phyloP scores from a whole-genome alignment of 228 moss, liverwort and hornwort species.

The Sphagnum magellanicum region DNA sequence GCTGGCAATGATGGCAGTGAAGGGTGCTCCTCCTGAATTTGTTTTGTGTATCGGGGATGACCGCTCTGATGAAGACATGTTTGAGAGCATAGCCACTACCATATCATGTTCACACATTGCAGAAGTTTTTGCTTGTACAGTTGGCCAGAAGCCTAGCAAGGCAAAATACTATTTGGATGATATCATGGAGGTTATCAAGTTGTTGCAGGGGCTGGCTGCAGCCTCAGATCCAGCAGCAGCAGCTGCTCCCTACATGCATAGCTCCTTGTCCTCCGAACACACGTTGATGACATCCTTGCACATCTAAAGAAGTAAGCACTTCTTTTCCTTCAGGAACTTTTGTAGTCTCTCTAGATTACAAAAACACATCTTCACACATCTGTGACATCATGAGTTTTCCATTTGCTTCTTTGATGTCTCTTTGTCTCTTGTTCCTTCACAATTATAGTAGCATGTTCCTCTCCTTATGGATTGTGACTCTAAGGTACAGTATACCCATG shows the following conservation, averaged over 20 bases:
- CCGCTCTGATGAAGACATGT: slow-evolving; percentile 62
- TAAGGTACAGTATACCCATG: too few relatives aligned
- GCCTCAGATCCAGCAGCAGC: slow-evolving; percentile 51
- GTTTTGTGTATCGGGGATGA: slow-evolving; percentile 56
- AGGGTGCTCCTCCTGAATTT: slow-evolving; percentile 40
- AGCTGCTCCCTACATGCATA: slow-evolving; percentile 33
- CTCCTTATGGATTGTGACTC: too few relatives aligned
- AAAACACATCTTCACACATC: too few relatives aligned
- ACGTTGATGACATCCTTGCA: slow-evolving; percentile 56
- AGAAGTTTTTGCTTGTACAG: slow-evolving; percentile 54
- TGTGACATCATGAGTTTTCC: too few relatives aligned
- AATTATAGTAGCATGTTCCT: too few relatives aligned
- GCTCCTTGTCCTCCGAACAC: slow-evolving; percentile 37
- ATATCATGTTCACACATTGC: slow-evolving; percentile 43
- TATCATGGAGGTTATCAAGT: slow-evolving; percentile 51
- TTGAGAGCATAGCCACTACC: slow-evolving; percentile 50
- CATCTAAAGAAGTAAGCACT: slow-evolving; percentile 22
- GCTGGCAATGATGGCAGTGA: slow-evolving; percentile 51
- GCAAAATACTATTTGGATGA: slow-evolving; percentile 60
- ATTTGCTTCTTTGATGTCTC: too few relatives aligned
- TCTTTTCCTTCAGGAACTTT: too few relatives aligned
- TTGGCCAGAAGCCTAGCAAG: slow-evolving; percentile 61
- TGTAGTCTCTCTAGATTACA: too few relatives aligned
- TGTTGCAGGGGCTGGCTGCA: slow-evolving; percentile 56
- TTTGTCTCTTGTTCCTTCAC: too few relatives aligned